These are phyloP conservation scores for Prunella vulgaris DNA, from an alignment of 257 asterid genomes.

Conservation along the genomic window DNA sequence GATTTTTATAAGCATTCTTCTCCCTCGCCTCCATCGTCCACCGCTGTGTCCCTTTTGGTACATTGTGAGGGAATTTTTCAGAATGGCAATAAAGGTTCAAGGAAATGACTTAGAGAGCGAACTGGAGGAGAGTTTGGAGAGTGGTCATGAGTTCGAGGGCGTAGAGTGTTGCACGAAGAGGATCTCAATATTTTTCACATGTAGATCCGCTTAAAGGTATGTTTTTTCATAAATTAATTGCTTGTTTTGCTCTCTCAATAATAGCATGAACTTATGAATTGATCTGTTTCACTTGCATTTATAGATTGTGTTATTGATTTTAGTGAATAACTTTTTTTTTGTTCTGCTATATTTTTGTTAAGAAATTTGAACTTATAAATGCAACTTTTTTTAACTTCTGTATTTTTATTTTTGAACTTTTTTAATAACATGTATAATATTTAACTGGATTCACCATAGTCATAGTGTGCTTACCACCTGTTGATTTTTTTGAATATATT, in stretches of 20 bases:
- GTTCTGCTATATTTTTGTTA: conserved; percentile 1
- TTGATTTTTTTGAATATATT: no score
- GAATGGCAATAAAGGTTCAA: conserved; percentile 32
- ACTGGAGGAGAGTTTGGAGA: conserved; percentile 33
- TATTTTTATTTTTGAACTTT: no score
- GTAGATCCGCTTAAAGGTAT: conserved; percentile 77
- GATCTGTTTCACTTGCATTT: no score
- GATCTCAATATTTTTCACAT: conserved; percentile 33
- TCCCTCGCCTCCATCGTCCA: no score
- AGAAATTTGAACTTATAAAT: no score
- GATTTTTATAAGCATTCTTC: no score
- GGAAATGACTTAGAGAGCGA: conserved; percentile 34
- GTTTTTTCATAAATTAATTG: not conserved
- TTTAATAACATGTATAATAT: no score
- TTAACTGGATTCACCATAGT: no score
- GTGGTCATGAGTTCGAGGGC: conserved; percentile 24
- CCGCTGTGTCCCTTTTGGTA: conserved; percentile 82
- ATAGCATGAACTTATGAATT: not conserved
- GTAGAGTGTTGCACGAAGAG: conserved; percentile 29
- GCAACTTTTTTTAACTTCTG: no score
- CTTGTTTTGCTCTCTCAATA: not conserved
- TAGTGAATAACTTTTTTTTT: no score
- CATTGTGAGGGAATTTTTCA: conserved; percentile 32
- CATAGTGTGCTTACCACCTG: no score
- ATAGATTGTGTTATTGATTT: not conserved